Conservation (phyloP, 768 basidiomycete genomes). For the Termitomyces sp. region DNA sequence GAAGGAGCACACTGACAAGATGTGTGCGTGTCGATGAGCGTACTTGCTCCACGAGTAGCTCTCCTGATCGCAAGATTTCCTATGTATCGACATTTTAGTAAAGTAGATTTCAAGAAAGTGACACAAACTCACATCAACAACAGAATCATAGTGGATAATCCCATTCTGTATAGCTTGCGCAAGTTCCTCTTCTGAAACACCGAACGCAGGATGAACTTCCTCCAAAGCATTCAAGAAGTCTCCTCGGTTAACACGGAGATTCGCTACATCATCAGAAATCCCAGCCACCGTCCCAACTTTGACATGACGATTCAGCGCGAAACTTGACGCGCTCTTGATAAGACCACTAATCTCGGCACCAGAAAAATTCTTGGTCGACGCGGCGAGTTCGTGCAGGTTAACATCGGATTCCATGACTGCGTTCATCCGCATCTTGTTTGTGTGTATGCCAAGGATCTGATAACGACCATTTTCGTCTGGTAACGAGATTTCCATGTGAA, state of each 20-base stretch:
- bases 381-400: conserved; percentile 76
- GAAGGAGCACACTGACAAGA: conserved; percentile 84
- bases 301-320: conserved; percentile 96
- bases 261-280: conserved; percentile 93
- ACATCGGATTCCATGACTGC: conserved; percentile 87
- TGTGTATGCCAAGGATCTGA: conserved; percentile 96
- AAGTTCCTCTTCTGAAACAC: conserved; percentile 96
- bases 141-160: conserved; percentile 81
- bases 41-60: conserved; percentile 92
- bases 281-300: conserved; percentile 98
- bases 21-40: conserved; percentile 86
- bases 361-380: conserved; percentile 91
- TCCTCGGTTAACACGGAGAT: conserved; percentile 77
- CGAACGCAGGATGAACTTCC: conserved; percentile 95
- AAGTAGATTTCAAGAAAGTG: background rate
- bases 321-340: conserved; percentile 97
- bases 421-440: conserved; percentile 89
- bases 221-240: conserved; percentile 92
- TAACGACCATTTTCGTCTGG: conserved; percentile 90
- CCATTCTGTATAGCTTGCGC: conserved; percentile 93
- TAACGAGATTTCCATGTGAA: conserved; percentile 98
- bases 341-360: conserved; percentile 96
- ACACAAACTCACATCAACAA: conserved; percentile 64
- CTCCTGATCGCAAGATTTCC: conserved; percentile 85
- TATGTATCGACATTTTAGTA: conserved; percentile 25